Conservation (phyloP, 2,329 filamentous ascomycete genomes). For the Drechmeria coniospora region DNA sequence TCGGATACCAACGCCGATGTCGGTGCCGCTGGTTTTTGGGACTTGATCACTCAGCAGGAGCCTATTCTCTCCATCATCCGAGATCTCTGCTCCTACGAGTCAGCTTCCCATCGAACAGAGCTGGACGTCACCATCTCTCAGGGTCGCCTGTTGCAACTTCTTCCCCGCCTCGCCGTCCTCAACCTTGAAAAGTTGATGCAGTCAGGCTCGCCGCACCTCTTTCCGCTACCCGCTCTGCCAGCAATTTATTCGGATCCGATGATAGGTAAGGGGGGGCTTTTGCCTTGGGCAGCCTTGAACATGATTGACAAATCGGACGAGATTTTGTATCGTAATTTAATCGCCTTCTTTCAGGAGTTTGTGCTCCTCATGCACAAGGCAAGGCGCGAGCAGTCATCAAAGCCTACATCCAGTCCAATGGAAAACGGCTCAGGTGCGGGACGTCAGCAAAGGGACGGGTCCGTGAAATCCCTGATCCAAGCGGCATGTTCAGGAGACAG, state of each 20-base stretch:
- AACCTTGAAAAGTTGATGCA: slow-evolving; percentile 25
- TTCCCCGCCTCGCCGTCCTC: slow-evolving; percentile 33
- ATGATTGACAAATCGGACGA: slow-evolving; percentile 35
- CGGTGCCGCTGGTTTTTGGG: too few relatives aligned
- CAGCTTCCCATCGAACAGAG: slow-evolving; percentile 11
- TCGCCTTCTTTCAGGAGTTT: slow-evolving; percentile 38
- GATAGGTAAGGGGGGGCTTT: too few relatives aligned
- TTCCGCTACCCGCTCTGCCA: slow-evolving; percentile 10
- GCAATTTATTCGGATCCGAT: slow-evolving; percentile 13
- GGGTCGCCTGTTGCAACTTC: slow-evolving; percentile 33
- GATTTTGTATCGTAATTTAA: slow-evolving; percentile 33
- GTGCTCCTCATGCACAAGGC: slow-evolving; percentile 31
- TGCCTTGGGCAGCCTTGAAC: slow-evolving; percentile 33
- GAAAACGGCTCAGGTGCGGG: slow-evolving; percentile 20
- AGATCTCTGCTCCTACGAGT: slow-evolving; percentile 15
- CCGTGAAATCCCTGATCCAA: too few relatives aligned
- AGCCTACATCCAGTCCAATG: too few relatives aligned
- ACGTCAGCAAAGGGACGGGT: too few relatives aligned
- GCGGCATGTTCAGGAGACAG: too few relatives aligned
- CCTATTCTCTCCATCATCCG: slow-evolving; percentile 30
- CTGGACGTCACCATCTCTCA: slow-evolving; percentile 36
- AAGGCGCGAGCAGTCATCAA: slow-evolving; percentile 18
- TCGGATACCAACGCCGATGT: too few relatives aligned
- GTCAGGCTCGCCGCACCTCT: slow-evolving; percentile 21
- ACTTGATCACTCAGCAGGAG: slow-evolving; percentile 30